Percentiles rank a stretch among this genome's conserved stretches.
Conservation (phyloP, 2,329 filamentous ascomycete species). For the Colletotrichum zoysiae region DNA sequence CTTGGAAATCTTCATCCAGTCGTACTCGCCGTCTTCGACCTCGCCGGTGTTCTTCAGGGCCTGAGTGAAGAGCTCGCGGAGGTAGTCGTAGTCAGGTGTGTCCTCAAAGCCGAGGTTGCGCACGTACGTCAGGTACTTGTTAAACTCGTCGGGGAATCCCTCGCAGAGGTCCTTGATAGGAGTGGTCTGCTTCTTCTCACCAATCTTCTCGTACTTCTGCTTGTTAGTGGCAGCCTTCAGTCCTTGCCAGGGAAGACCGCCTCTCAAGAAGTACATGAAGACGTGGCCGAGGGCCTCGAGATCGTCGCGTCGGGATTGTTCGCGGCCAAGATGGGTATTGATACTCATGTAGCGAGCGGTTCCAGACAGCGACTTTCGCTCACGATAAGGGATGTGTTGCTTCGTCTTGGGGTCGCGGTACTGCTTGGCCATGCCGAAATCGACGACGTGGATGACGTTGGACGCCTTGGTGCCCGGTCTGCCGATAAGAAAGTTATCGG, state of each 20-base stretch:
- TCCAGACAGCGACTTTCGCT: slow-evolving; percentile 95
- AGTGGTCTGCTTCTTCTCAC: slow-evolving; percentile 99
- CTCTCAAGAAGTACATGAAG: slow-evolving; percentile 81
- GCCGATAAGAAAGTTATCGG: slow-evolving; percentile 98
- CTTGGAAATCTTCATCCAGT: slow-evolving; percentile 98
- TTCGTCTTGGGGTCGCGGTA: slow-evolving; percentile 99
- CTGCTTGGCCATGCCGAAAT: slow-evolving; percentile 99
- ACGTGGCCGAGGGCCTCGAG: slow-evolving; percentile 87
- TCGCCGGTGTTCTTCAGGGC: slow-evolving; percentile 94
- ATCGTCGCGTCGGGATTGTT: slow-evolving; percentile 96
- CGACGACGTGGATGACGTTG: slow-evolving; percentile 98
- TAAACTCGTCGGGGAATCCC: slow-evolving; percentile 96
- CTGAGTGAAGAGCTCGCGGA: slow-evolving; percentile 95
- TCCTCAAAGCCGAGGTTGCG: slow-evolving; percentile 99
- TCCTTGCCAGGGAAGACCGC: slow-evolving; percentile 78
- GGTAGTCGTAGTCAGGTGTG: slow-evolving; percentile 97
- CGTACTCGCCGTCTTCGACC: slow-evolving; percentile 97
- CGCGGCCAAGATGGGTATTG: slow-evolving; percentile 96
- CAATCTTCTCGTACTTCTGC: slow-evolving; percentile 99
- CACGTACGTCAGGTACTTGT: slow-evolving; percentile 96
- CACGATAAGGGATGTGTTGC: slow-evolving; percentile 97
- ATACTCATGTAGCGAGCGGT: slow-evolving; percentile 99
- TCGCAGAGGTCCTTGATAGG: slow-evolving; percentile 97
- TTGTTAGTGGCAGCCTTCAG: slow-evolving; percentile 83
- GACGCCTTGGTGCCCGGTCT: slow-evolving; percentile 92